Base-by-base conservation (phyloP, 805 yeast species). In the Wickerhamiella musiphila region DNA sequence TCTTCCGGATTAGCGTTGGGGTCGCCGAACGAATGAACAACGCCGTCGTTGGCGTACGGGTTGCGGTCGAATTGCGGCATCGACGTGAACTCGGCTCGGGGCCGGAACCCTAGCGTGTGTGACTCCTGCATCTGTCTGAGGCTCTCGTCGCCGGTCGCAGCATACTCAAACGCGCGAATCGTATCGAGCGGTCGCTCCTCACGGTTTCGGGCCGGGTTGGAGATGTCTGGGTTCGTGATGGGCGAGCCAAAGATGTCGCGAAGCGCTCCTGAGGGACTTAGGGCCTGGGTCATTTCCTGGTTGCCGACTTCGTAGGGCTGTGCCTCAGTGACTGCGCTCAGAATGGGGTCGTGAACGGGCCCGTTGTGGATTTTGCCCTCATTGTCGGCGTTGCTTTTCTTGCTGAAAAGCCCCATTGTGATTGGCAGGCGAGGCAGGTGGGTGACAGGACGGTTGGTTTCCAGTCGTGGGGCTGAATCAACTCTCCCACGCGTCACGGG, bases 181-280 rank as follows among this genome's bases (percentile, higher is more conserved):
- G 99, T 90, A 54, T 92, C 99, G 47, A 90, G 60, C 4, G 99
- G 99, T 48, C 99, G 70, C 57, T 90, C 99, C 53, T 84, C 86
- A 55, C 98, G 70, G 14, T 78, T 58, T 48, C 99, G 68, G 5
- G 94, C 74, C 18, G 99, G 99, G 51, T 90, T 90, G 23, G 93
- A 81, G 44, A 77, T 64, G 52, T 90, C 99, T 6, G 92, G 78
- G 41, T 70, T 70, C 3, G 50, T 51, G 47, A 90, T 90, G 5
- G 75, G 70, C 37, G 68, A 68, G 14, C 99, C 99, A 53, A 84
- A 86, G 26, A 81, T 72, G 53, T 90, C 99, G 44, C 68, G 69
- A 46, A 72, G 49, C 18, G 73, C 72, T 26, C 60, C 62, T 29
- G 67, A 61, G 18, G 67, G 70, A 25, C 70, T 66, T 38, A 56